These are phyloP conservation scores for Quercus cerris DNA, from an alignment of 306 rosid species.

Conservation along the genomic window DNA sequence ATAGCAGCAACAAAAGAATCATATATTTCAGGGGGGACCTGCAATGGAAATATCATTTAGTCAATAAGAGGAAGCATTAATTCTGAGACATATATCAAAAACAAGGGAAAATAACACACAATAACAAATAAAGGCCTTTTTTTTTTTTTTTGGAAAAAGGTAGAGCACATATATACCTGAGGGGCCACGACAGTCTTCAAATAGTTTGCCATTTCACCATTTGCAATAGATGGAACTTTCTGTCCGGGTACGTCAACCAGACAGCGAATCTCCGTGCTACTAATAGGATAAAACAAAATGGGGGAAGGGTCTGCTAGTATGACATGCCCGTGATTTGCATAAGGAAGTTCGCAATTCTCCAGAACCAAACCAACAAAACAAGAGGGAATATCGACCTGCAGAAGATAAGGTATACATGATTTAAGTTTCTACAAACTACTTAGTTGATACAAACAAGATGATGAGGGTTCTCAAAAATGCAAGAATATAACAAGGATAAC, in stretches of 20 bases:
- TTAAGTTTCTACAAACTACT: constrained; percentile 5
- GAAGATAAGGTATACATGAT: constrained; percentile 16
- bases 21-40: constrained; percentile 73
- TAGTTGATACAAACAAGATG: neutral
- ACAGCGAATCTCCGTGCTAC: constrained; percentile 90
- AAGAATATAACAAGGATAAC: neutral
- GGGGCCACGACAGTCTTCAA: constrained; percentile 84
- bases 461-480: neutral
- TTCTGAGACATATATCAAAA: neutral
- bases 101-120: neutral
- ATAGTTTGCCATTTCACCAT: constrained; percentile 85
- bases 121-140: neutral
- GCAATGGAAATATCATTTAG: constrained; percentile 20
- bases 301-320: constrained; percentile 93
- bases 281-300: constrained; percentile 84
- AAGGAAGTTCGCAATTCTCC: constrained; percentile 90
- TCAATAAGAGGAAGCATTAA: constrained; percentile 11
- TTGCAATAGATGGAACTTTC: constrained; percentile 89
- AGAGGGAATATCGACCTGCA: constrained; percentile 90
- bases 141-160: neutral
- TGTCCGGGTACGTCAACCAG: constrained; percentile 96
- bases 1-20: constrained; percentile 80
- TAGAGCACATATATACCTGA: constrained; percentile 48
- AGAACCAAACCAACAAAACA: constrained; percentile 84
- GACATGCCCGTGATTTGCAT: constrained; percentile 85